Base-by-base conservation (phyloP, 805 yeast species). In the Debaryomyces maramus region DNA sequence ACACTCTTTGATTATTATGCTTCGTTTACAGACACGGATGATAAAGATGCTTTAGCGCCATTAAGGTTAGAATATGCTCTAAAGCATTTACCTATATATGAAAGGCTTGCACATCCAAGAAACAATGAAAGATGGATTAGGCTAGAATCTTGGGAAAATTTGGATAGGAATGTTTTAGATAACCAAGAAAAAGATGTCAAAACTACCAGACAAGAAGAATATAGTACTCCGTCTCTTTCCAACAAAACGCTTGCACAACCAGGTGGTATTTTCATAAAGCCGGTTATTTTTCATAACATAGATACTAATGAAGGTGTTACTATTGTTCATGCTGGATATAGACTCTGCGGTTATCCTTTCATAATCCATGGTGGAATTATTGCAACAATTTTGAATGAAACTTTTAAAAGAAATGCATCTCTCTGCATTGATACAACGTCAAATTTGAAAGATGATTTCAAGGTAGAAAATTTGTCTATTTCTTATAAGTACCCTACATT, bases 291-390 rank as follows among this genome's bases (percentile, higher is more conserved):
- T 51, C 77, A 77, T 47, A 78, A 83, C 43, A 65, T 73, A 2
- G 59, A 66, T 10, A 74, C 77, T 0, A 71, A 73, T 38, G 85
- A 85, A 48, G 74, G 83, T 0, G 72, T 85, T 1, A 75, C 88
- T 0, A 72, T 88, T 5, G 70, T 87, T 18, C 95, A 88, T 56
- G 72, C 85, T 38, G 97, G 97, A 0, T 79, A 83, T 54, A 76
- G 75, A 45, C 60, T 89, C 15, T 81, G 91, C 31, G 97, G 97
- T 1, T 89, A 84, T 56, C 97, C 97, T 2, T 83, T 87, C 51
- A 63, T 90, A 14, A 75, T 88, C 3, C 97, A 89, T 56, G 97
- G 97, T 3, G 97, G 97, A 0, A 77, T 90, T 20, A 58, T 89
- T 21, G 95, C 90, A 6, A 82, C 95, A 0, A 65, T 89, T 1